phyloP scores from a whole-genome alignment of 1,284 basidiomycete genomes.

The Puccinia hordei region DNA sequence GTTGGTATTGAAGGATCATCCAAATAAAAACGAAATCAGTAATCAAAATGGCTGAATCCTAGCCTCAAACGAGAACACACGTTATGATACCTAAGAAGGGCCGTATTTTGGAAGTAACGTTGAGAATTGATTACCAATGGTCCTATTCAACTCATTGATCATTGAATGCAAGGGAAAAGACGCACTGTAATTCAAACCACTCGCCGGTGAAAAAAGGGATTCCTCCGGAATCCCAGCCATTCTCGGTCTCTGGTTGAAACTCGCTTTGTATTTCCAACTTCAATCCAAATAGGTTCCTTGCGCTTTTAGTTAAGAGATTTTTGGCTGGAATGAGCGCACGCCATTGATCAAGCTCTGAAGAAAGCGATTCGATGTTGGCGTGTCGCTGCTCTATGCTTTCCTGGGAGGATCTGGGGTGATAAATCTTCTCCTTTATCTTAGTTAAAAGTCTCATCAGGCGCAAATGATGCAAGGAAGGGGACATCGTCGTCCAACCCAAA shows the following conservation, averaged over 20 bases:
- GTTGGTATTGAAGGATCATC: neutral
- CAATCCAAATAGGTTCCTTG: constrained; percentile 4
- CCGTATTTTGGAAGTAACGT: neutral
- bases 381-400: neutral
- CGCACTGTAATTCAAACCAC: constrained; percentile 48
- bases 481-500: constrained; percentile 33
- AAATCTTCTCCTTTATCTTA: constrained; percentile 40
- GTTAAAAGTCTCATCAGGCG: constrained; percentile 34
- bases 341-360: constrained; percentile 38
- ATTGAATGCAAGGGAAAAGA: too few relatives aligned
- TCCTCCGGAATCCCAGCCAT: neutral
- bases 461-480: constrained; percentile 41
- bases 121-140: neutral
- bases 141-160: neutral
- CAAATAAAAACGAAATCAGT: neutral
- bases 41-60: neutral
- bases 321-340: constrained; percentile 1
- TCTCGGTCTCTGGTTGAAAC: neutral
- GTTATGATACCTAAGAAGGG: constrained; percentile 21
- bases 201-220: constrained; percentile 26
- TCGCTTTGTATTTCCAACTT: neutral
- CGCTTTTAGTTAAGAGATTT: neutral
- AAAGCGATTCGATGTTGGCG: constrained; percentile 14
- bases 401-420: constrained; percentile 14
- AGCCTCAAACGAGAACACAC: neutral